phyloP scores from a whole-genome alignment of 495 filamentous ascomycete genomes.

The Astrocystis sublimbata region DNA sequence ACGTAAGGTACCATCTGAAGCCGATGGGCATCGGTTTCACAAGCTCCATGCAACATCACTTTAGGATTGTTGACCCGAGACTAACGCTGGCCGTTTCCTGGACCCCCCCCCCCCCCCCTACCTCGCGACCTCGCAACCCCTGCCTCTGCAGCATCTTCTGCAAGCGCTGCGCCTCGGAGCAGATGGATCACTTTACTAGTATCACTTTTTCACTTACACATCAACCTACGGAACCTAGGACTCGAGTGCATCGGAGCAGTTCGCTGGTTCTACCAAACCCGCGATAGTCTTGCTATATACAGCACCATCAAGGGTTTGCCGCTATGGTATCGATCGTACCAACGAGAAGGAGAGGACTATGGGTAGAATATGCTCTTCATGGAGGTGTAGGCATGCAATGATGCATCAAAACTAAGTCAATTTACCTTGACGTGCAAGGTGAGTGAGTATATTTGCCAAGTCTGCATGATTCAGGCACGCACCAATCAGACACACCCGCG shows the following conservation, averaged over 20 bases:
- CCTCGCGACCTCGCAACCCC: background rate
- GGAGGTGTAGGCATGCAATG: background rate
- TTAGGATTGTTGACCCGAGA: constrained; percentile 17
- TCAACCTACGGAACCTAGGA: too few species aligned
- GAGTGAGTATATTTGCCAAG: background rate
- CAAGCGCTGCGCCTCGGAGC: constrained; percentile 9
- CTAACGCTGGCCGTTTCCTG: constrained; percentile 10
- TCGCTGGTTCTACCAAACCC: background rate
- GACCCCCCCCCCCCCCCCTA: background rate
- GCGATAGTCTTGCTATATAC: background rate
- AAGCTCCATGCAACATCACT: constrained; percentile 9
- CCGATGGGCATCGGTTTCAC: constrained; percentile 14
- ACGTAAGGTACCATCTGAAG: constrained; percentile 4
- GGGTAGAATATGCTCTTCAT: background rate
- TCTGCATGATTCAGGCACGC: constrained; percentile 20
- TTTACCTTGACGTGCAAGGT: background rate
- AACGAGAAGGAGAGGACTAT: background rate
- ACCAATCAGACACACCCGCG: constrained; percentile 17
- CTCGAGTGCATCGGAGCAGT: background rate
- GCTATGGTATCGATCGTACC: background rate
- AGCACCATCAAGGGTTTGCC: background rate
- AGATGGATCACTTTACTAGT: constrained; percentile 3
- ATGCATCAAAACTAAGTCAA: too few species aligned
- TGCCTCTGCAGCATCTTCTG: background rate
- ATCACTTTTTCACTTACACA: too few species aligned